Evolutionary conservation across 2,329 filamentous ascomycete genomes (phyloP), one percentile per base, ranked within the genome.

Genomic region (Penicillium sp.): DNA sequence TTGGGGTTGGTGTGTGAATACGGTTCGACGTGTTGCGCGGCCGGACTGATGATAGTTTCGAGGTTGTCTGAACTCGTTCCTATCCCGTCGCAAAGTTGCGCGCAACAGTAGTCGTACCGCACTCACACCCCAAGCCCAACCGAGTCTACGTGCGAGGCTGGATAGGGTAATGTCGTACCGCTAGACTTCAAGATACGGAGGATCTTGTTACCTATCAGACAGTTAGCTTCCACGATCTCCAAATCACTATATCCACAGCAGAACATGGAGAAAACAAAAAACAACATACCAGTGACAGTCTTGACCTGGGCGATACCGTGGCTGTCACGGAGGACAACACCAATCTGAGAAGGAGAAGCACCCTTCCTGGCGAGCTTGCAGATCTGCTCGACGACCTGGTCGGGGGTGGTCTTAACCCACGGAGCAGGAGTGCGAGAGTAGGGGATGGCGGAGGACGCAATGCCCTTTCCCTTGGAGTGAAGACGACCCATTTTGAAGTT

Each of bases 381-480:
- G 86, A 99, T 99, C 71, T 98, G 93, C 81, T 99, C 95, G 76
- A 97, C 92, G 82, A 99, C 93, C 86, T 96, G 92, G 78, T 97
- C 93, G 79, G 95, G 93, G 75, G 93, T 97, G 85, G 92, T 96
- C 91, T 99, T 99, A 84, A 98, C 87, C 95, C 95, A 99, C 74
- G 93, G 88, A 67, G 95, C 94, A 70, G 93, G 82, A 75, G 88
- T 89, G 85, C 95, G 94, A 73, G 92, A 97, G 90, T 98, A 99
- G 79, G 96, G 95, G 84, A 98, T 85, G 78, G 95, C 92, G 69
- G 92, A 97, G 85, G 92, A 84, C 73, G 92, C 93, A 85, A 99
- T 99, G 84, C 95, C 96, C 92, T 98, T 98, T 86, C 95, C 94
- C 79, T 97, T 97, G 88, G 88, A 91, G 90, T 99, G 96, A 90